A percentile compares a stretch with the other conserved stretches of the same genome.
Conservation (phyloP, 1,139 yeast genomes). For the Hyphopichia buzzinii region DNA sequence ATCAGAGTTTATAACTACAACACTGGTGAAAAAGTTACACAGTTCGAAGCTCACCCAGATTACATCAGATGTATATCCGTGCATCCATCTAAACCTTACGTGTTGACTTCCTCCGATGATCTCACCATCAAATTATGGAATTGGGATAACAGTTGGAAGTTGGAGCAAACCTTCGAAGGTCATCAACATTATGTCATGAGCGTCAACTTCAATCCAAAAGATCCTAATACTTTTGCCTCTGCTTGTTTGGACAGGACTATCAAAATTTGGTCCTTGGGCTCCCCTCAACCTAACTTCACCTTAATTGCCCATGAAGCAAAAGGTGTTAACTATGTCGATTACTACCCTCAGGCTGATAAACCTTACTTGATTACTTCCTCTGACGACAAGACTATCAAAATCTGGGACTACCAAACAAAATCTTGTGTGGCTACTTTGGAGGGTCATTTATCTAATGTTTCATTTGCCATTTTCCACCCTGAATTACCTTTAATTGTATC, state of each 20-base stretch:
- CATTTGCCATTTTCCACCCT: slow-evolving; percentile 96
- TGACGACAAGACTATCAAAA: slow-evolving; percentile 85
- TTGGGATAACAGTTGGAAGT: slow-evolving; percentile 92
- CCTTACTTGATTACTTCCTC: slow-evolving; percentile 92
- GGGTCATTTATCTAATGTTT: slow-evolving; percentile 92
- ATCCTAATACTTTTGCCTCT: slow-evolving; percentile 95
- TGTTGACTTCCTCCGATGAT: slow-evolving; percentile 90
- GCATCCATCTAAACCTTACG: slow-evolving; percentile 88
- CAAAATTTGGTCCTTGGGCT: slow-evolving; percentile 94
- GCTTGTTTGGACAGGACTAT: slow-evolving; percentile 96
- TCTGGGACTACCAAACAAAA: slow-evolving; percentile 98
- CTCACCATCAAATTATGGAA: slow-evolving; percentile 92
- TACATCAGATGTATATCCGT: slow-evolving; percentile 91
- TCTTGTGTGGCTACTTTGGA: slow-evolving; percentile 91
- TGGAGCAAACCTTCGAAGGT: slow-evolving; percentile 90
- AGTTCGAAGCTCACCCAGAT: slow-evolving; percentile 98
- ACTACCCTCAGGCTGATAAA: slow-evolving; percentile 95
- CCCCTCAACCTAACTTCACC: slow-evolving; percentile 87
- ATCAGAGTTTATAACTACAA: slow-evolving; percentile 90
- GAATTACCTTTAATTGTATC: slow-evolving; percentile 85
- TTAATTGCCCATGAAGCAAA: slow-evolving; percentile 86
- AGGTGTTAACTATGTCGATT: slow-evolving; percentile 95
- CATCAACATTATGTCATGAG: slow-evolving; percentile 96
- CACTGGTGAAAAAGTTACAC: slow-evolving; percentile 90
- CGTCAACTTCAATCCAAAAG: slow-evolving; percentile 93